Evolutionary conservation across 805 yeast genomes (phyloP), one percentile per base, ranked within the genome.

Genomic region (Yarrowia sp.): DNA sequence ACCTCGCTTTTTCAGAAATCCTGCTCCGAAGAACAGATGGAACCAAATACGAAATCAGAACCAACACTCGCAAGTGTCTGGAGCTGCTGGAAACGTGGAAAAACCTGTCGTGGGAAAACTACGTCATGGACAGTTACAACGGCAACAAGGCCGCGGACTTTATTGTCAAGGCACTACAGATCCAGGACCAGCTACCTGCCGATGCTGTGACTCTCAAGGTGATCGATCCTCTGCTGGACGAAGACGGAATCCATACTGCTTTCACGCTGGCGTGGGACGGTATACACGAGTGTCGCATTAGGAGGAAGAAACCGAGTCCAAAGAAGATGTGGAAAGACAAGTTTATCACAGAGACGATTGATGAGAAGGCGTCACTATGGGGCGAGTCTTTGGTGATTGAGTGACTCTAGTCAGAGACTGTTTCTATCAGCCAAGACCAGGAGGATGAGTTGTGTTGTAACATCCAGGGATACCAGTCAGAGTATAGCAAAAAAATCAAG

Each of bases 251-350:
- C 16, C 28, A 49, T 10, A 21, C 56, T 1, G 56, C 56, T 4
- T 49, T 49, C 19, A 33, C 21, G 14, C 40, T 49, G 40, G 56
- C 56, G 14, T 49, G 56, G 56, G 56, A 49, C 4, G 56, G 56
- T 0, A 33, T 49, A 2, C 30, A 49, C 14, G 56, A 33, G 40
- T 49, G 56, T 49, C 56, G 21, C 9, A 32, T 21, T 21, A 7
- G 56, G 16, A 19, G 56, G 14, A 14, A 26, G 2, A 16, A 21
- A 16, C 2, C 26, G 5, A 7, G 21, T n/a, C 19, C 28, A 2
- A 33, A 48, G n/a, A 30, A 30, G 17, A 24, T 19, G 36, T 30
- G 54, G 54, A 19, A 14, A 7, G 38, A 19, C 11, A 19, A 14
- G 54, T 30, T 28, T 12, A 28, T 28, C 7, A 32, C 26, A 2